Evolutionary conservation across 1,284 basidiomycete species (phyloP).

Genomic region (Pseudozyma pruni): DNA sequence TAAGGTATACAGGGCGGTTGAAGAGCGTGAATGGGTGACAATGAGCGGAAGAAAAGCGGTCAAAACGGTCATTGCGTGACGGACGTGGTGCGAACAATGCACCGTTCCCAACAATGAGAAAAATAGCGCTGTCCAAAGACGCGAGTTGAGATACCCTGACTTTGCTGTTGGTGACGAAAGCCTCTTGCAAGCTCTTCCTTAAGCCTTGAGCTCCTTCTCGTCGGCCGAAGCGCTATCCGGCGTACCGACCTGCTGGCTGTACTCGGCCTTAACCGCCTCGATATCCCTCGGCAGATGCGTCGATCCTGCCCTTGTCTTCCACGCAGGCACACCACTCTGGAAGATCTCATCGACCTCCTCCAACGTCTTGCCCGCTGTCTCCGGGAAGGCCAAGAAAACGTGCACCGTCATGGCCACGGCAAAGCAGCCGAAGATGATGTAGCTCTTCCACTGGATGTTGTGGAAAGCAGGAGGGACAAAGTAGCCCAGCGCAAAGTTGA

Average conservation of each 20-base stretch:
- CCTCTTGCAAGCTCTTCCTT: no score
- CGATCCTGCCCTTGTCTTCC: constrained; percentile 24
- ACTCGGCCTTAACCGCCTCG: constrained; percentile 18
- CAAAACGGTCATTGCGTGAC: no score
- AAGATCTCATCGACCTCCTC: constrained; percentile 39
- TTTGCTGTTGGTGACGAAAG: no score
- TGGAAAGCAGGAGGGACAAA: constrained; percentile 39
- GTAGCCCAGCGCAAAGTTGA: constrained; percentile 40
- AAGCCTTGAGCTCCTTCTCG: constrained; percentile 24
- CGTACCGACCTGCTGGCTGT: constrained; percentile 5
- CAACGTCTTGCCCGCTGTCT: constrained; percentile 32
- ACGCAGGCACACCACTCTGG: constrained; percentile 15
- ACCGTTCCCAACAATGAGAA: no score
- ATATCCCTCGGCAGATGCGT: constrained; percentile 6
- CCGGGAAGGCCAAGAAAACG: constrained; percentile 46
- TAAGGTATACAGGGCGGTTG: no score
- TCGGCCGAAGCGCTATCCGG: constrained; percentile 17
- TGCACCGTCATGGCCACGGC: constrained; percentile 35
- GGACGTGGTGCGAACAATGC: no score
- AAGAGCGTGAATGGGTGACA: no score
- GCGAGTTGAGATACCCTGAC: no score
- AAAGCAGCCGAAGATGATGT: constrained; percentile 46
- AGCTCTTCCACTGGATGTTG: constrained; percentile 45
- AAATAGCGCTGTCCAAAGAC: no score
- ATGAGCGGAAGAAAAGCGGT: no score